These are phyloP conservation scores for Syncephalastrum monosporum DNA, from an alignment of 371 early-diverging fungal genomes.

Conservation along the genomic window DNA sequence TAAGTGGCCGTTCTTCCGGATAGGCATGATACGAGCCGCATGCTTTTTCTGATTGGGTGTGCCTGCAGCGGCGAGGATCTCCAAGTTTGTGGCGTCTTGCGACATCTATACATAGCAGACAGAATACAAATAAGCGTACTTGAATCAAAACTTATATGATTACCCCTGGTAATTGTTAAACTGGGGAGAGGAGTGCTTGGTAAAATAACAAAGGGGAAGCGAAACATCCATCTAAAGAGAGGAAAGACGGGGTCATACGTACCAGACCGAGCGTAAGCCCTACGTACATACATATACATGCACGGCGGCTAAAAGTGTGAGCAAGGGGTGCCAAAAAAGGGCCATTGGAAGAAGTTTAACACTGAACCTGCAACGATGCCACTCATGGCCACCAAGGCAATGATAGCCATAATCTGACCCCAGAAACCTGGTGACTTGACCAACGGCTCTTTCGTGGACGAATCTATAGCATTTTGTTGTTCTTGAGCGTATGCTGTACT, in stretches of 20 bases:
- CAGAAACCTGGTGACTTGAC: conserved; percentile 27
- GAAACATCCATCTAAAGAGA: too few relatives aligned
- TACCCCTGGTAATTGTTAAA: too few relatives aligned
- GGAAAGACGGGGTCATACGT: not conserved
- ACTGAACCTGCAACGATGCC: conserved; percentile 77
- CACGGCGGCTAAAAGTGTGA: not conserved
- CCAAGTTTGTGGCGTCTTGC: conserved; percentile 58
- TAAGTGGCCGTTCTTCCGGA: conserved; percentile 68
- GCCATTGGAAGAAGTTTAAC: too few relatives aligned
- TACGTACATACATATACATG: conserved; percentile 7
- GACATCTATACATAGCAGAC: conserved; percentile 52
- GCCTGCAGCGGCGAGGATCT: conserved; percentile 64
- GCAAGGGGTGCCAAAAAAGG: too few relatives aligned
- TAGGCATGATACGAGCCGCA: conserved; percentile 64
- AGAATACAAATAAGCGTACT: not conserved
- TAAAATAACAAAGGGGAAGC: too few relatives aligned
- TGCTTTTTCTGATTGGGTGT: conserved; percentile 56
- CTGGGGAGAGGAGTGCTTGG: too few relatives aligned
- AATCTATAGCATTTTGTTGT: too few relatives aligned
- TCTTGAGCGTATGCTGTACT: too few relatives aligned
- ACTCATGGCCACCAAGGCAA: conserved; percentile 66
- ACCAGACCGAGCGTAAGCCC: conserved; percentile 45
- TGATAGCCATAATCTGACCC: conserved; percentile 41
- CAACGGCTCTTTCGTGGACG: too few relatives aligned
- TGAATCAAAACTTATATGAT: too few relatives aligned